A percentile compares a stretch with the other conserved stretches of the same genome.
Conservation (phyloP, 768 basidiomycete genomes). For the Gelatoporia subvermispora region DNA sequence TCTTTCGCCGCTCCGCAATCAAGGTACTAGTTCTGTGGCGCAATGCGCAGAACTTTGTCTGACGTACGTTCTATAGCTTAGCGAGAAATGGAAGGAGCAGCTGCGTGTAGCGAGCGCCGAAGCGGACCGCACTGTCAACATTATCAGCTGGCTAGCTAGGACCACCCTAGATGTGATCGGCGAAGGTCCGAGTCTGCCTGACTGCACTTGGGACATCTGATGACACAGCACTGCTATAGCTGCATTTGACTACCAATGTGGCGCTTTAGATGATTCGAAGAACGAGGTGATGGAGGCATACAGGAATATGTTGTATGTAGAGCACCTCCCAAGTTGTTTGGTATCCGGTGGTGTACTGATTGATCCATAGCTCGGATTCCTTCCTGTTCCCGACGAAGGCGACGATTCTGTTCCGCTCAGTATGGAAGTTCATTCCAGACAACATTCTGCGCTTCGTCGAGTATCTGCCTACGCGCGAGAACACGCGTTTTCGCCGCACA, state of each 20-base stretch:
- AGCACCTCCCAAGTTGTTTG: neutral
- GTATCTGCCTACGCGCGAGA: slow-evolving; percentile 26
- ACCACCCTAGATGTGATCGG: slow-evolving; percentile 25
- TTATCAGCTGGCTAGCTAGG: slow-evolving; percentile 16
- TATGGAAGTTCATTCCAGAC: slow-evolving; percentile 26
- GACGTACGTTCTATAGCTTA: slow-evolving; percentile 8
- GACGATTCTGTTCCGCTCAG: slow-evolving; percentile 21
- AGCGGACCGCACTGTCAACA: slow-evolving; percentile 8
- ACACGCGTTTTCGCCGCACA: slow-evolving; percentile 24
- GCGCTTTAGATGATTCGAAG: slow-evolving; percentile 16
- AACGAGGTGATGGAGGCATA: slow-evolving; percentile 17
- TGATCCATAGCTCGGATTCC: slow-evolving; percentile 17
- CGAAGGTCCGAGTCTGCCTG: slow-evolving; percentile 9
- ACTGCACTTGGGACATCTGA: neutral
- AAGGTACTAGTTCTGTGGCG: slow-evolving; percentile 11
- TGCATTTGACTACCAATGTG: slow-evolving; percentile 21
- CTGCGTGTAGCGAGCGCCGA: slow-evolving; percentile 4
- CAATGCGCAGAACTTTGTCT: neutral
- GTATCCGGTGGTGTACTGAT: neutral
- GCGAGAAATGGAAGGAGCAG: slow-evolving; percentile 20
- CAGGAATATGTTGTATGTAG: slow-evolving; percentile 20
- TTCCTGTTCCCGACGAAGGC: slow-evolving; percentile 17
- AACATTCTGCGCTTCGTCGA: slow-evolving; percentile 19
- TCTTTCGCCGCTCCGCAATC: slow-evolving; percentile 14
- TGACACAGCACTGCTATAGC: slow-evolving; percentile 5